phyloP scores from a whole-genome alignment of 768 basidiomycete genomes.

The Kwoniella sp. region DNA sequence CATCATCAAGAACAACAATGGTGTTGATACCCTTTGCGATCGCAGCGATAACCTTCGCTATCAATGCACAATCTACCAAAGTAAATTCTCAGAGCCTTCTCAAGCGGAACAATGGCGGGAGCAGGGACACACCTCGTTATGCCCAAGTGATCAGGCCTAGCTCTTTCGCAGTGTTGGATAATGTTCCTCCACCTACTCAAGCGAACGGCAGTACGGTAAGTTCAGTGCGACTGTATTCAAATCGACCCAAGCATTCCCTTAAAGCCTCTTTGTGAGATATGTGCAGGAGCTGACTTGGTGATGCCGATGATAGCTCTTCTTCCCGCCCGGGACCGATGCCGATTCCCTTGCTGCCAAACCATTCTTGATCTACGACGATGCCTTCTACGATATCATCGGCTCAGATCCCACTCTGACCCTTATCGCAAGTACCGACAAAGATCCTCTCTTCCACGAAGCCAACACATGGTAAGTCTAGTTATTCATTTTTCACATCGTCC shows the following conservation, averaged over 20 bases:
- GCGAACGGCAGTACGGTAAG: conserved; percentile 34
- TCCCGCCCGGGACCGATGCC: conserved; percentile 65
- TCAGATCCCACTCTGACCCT: conserved; percentile 62
- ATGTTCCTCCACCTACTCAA: conserved; percentile 31
- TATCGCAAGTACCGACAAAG: conserved; percentile 65
- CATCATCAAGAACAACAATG: background rate
- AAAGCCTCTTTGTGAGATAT: no score
- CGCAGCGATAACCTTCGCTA: background rate
- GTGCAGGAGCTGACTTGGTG: background rate
- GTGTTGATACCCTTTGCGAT: background rate
- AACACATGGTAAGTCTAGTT: conserved; percentile 41
- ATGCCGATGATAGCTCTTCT: conserved; percentile 49
- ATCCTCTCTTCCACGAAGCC: conserved; percentile 78
- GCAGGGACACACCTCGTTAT: conserved; percentile 11
- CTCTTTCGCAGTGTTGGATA: conserved; percentile 33
- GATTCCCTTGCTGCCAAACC: conserved; percentile 58
- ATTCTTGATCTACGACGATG: conserved; percentile 63
- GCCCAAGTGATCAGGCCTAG: conserved; percentile 43
- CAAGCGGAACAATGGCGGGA: conserved; percentile 3
- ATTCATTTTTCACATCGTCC: background rate
- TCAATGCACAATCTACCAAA: background rate
- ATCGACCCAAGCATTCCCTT: no score
- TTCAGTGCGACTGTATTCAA: no score
- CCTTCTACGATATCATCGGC: conserved; percentile 68
- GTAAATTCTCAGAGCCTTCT: background rate